Evolutionary conservation across 768 basidiomycete species (phyloP), one percentile per base, ranked within the genome.

Genomic region (Mrakia gelida): DNA sequence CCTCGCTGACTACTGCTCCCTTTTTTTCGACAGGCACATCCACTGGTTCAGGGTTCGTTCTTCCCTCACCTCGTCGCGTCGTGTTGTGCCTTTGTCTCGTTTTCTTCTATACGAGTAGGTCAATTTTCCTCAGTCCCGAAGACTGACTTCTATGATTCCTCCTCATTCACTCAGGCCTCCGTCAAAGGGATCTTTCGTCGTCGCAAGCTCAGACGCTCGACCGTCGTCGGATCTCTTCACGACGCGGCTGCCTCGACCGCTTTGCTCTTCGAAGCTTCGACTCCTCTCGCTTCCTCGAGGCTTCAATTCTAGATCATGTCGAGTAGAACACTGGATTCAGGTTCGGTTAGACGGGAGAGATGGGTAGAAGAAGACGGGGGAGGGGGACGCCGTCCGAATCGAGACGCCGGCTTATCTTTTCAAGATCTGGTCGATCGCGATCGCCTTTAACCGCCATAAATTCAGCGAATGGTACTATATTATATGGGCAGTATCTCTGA

Each of bases 41-140:
- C 61, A 63, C 73, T 75, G 73, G 73, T 63, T 49, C 43, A 28
- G 9, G 62, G 62, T 65, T 30, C 30, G 62, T 65, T 65, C 30
- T 34, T 28, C 62, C 30, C 15, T 28, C n/a, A n/a, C n/a, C n/a
- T n/a, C n/a, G n/a, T n/a, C n/a, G n/a, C n/a, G n/a, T n/a, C n/a
- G n/a, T n/a, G n/a, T n/a, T n/a, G n/a, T n/a, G n/a, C n/a, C 23
- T 65, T 6, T 65, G 56, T 26, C 56, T 6, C n/a, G 56, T 56
- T n/a, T 26, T n/a, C n/a, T n/a, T n/a, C n/a, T n/a, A n/a, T n/a
- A n/a, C n/a, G n/a, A n/a, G n/a, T n/a, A n/a, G n/a, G n/a, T n/a
- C n/a, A n/a, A n/a, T n/a, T n/a, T n/a, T n/a, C n/a, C n/a, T n/a
- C n/a, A n/a, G n/a, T n/a, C n/a, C n/a, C n/a, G n/a, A n/a, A n/a